These are phyloP conservation scores for Aureobasidium sp. DNA, from an alignment of 2,329 filamentous ascomycete species.

Conservation along the genomic window DNA sequence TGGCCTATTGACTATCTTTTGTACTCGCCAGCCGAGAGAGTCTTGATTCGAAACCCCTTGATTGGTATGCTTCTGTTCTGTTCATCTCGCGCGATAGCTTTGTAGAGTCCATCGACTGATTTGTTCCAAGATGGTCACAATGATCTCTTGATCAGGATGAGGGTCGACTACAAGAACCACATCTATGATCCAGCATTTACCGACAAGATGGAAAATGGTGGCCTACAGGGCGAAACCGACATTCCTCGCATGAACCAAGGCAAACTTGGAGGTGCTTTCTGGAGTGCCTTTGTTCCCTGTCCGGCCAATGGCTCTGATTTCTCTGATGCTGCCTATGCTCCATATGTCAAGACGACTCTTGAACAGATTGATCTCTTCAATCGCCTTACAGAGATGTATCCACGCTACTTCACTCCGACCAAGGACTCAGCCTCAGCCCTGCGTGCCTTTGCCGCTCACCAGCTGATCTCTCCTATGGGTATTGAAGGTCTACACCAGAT, in stretches of 20 bases:
- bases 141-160: slow-evolving; percentile 72
- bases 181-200: slow-evolving; percentile 71
- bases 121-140: slow-evolving; percentile 71
- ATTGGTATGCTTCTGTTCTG: slow-evolving; percentile 28
- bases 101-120: not conserved
- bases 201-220: slow-evolving; percentile 65
- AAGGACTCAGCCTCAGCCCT: slow-evolving; percentile 55
- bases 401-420: slow-evolving; percentile 60
- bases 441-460: slow-evolving; percentile 40
- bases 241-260: slow-evolving; percentile 66
- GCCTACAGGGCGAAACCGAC: slow-evolving; percentile 66
- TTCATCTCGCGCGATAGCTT: not conserved
- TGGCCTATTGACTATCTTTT: slow-evolving; percentile 6
- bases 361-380: slow-evolving; percentile 69
- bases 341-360: slow-evolving; percentile 60
- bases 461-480: slow-evolving; percentile 68
- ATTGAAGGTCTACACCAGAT: slow-evolving; percentile 92
- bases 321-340: slow-evolving; percentile 62
- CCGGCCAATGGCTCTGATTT: slow-evolving; percentile 67
- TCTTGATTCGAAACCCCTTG: slow-evolving; percentile 33
- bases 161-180: slow-evolving; percentile 62
- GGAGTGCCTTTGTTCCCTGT: slow-evolving; percentile 79
- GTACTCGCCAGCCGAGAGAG: slow-evolving; percentile 23
- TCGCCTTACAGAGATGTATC: slow-evolving; percentile 57
- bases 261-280: slow-evolving; percentile 78